Percentiles rank a stretch among this genome's conserved stretches.
Conservation (phyloP, 495 filamentous ascomycete genomes). For the Aspergillus carlsbadensis region DNA sequence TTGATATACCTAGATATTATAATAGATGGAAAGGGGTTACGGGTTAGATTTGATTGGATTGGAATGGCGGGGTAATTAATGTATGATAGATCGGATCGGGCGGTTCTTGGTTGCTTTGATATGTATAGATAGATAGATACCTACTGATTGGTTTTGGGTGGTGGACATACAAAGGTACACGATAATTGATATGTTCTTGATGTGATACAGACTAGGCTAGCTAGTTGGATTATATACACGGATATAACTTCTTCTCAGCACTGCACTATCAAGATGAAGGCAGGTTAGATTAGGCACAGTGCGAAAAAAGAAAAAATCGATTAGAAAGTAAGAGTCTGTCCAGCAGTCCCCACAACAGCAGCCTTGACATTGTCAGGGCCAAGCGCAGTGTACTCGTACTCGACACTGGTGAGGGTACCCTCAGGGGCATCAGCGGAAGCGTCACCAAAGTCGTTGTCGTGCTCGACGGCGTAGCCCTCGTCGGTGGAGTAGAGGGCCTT, state of each 20-base stretch:
- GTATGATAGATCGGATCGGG: too few relatives aligned
- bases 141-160: too few relatives aligned
- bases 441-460: conserved; percentile 56
- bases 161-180: too few relatives aligned
- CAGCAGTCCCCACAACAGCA: conserved; percentile 49
- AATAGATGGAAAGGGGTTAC: background rate
- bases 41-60: too few relatives aligned
- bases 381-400: conserved; percentile 51
- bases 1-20: background rate
- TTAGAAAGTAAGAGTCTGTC: conserved; percentile 56
- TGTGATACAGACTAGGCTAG: too few relatives aligned
- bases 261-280: background rate
- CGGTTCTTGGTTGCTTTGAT: too few relatives aligned
- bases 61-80: too few relatives aligned
- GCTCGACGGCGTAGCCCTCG: conserved; percentile 49
- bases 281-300: background rate
- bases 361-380: conserved; percentile 41
- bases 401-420: conserved; percentile 49
- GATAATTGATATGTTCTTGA: too few relatives aligned
- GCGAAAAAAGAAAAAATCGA: background rate
- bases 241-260: too few relatives aligned
- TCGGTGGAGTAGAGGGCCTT: conserved; percentile 54
- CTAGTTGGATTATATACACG: too few relatives aligned
- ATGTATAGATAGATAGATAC: too few relatives aligned
- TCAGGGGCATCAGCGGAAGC: conserved; percentile 42